Base-by-base conservation (phyloP, 805 yeast genomes). In the Hanseniaspora singularis region DNA sequence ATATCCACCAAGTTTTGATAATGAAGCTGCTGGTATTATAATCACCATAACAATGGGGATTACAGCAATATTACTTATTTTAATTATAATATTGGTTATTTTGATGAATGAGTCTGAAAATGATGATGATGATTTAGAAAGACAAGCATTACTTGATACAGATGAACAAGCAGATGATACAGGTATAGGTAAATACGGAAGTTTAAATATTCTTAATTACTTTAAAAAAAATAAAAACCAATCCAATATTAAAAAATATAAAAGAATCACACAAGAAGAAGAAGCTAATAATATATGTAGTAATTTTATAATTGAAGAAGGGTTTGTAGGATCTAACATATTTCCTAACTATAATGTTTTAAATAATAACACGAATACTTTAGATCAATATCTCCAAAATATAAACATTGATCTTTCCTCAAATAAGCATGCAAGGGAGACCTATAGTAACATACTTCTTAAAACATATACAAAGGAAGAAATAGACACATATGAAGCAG, bases 251-350 rank as follows among this genome's bases (percentile, higher is more conserved):
- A n/a, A n/a, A n/a, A 39, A 46, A 15, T 24, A 38, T 8, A 19
- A 30, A 27, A 24, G 19, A 2, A 30, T 37, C 12, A 24, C 40
- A 14, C 39, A 44, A 15, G 48, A 44, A 38, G 48, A 44, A 23
- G 41, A 44, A 24, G 48, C 41, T 3, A 89, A 86, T 51, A 87
- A 88, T 58, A 30, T 42, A 15, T 42, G 46, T 18, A 34, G 28
- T 9, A 23, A 42, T 4, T 42, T 42, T 42, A 32, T 42, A 4
- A 42, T 42, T 14, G 46, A 42, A 22, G 36, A 42, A 30, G 46
- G 46, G 15, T 42, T 42, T 36, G 46, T 42, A 2, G 46, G 46
- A 5, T 42, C 46, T 5, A 42, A 42, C 19, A 42, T 42, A 28
- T 42, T 42, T 28, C 46, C 46, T 3, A 42, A 42, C 11, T 42